Percentiles rank a stretch among this genome's conserved stretches.
Evolutionary conservation across 2,329 filamentous ascomycete genomes (phyloP).

Genomic region (Harringtonia lauricola): DNA sequence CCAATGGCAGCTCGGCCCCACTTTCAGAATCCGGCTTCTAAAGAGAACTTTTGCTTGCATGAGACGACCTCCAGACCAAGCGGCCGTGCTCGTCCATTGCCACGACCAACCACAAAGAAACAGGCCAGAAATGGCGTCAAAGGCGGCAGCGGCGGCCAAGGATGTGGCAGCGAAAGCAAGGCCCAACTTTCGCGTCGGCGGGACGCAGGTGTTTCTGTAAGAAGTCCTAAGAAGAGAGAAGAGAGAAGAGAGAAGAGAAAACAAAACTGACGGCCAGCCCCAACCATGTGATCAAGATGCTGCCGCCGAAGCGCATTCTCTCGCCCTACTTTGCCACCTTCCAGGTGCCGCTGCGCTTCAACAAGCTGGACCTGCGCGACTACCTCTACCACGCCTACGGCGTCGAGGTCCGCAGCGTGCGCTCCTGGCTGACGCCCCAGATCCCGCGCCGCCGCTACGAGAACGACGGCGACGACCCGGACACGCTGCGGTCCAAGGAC

Average conservation of each 20-base stretch:
- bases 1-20: conserved; percentile 4
- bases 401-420: conserved; percentile 60
- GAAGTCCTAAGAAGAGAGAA: conserved; percentile 14
- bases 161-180: conserved; percentile 21
- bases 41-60: conserved; percentile 2
- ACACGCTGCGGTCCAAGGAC: background rate
- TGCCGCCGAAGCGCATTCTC: conserved; percentile 57
- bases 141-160: conserved; percentile 25
- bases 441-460: conserved; percentile 43
- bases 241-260: background rate
- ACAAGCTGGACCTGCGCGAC: conserved; percentile 92
- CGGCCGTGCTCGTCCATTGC: background rate
- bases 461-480: conserved; percentile 20
- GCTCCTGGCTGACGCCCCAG: conserved; percentile 68
- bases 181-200: conserved; percentile 35
- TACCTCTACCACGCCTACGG: conserved; percentile 84
- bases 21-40: conserved; percentile 3
- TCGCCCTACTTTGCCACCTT: conserved; percentile 80
- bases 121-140: conserved; percentile 12
- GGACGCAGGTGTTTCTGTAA: conserved; percentile 46
- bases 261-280: conserved; percentile 42
- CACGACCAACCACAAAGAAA: background rate
- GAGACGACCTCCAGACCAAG: background rate
- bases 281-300: conserved; percentile 67
- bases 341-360: conserved; percentile 81